Base-by-base conservation (phyloP, 805 yeast genomes). In the Teunomyces panamensis region DNA sequence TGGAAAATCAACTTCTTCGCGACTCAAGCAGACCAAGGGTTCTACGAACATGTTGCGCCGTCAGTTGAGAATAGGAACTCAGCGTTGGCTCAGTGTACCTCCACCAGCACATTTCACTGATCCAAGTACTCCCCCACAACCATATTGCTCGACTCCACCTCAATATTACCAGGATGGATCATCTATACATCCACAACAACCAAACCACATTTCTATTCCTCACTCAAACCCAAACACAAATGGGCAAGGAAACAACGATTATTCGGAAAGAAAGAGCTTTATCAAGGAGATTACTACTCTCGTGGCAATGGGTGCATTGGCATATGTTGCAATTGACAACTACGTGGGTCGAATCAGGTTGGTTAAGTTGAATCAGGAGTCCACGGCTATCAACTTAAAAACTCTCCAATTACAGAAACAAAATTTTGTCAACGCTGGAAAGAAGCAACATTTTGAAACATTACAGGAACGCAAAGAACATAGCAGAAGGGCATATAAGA, bases 291-390 rank as follows among this genome's bases (percentile, higher is more conserved):
- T 39, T n/a, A 39, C 43, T 39, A 29, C 75, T 2, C 60, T 77
- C 17, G 34, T 78, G 1, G 74, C 79, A 1, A 69, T 78, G 56
- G 50, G 69, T 5, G 65, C 76, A 7, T 55, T 80, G 43, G 63
- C 77, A 1, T 80, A 74, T 54, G 62, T 80, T 44, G 81, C 84
- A 1, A 49, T 79, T 7, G 84, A 80, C 53, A 78, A 76, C 55
- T 80, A 80, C 56, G 57, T 65, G 10, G 63, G 64, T 9, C 62
- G 82, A 26, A 55, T 71, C 11, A 63, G 59, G 42, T 54, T 77
- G 47, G 78, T 58, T 39, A 70, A 71, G 50, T 50, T 65, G 16
- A 58, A 58, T 34, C 59, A 55, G 17, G 76, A 71, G 49, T 59
- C 71, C 17, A 60, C 69, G 3, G 67, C 74, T 16, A 63, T 71